Base-by-base conservation (phyloP, 2,329 filamentous ascomycete species). In the Fusarium sp. region DNA sequence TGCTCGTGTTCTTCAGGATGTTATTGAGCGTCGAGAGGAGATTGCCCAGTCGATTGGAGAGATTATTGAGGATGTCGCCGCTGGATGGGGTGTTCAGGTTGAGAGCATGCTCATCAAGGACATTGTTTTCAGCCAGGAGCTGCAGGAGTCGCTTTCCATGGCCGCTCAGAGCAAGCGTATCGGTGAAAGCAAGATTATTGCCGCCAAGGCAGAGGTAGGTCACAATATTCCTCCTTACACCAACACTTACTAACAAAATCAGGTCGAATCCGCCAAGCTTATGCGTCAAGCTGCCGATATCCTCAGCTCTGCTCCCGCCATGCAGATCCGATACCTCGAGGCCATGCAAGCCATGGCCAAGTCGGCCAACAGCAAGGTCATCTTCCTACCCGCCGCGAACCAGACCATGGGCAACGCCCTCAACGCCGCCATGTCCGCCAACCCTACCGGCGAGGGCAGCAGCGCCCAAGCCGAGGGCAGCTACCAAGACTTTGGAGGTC, bases 31-130 rank as follows among this genome's bases (percentile, higher is more conserved):
- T 68, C 95, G 97, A 68, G 97, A 99, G 86, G 97, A 99, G 85
- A 93, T 99, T 77, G 97, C 97, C 2, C 92, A 95, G 85, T 97
- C 93, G 67, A 98, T 98, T 72, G 92, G 95, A 72, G 96, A 98
- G 84, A 98, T 98, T 79, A 98, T 99, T 78, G 97, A 98, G 81
- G 95, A 98, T 77, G 97, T 98, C 1, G 96, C 97, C 7, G 87
- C 90, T 12, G 95, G 94, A 70, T 99, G 97, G 97, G 97, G 97
- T 85, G 96, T 98, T 9, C 91, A 94, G 81, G 97, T 98, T 68
- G 97, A 98, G 88, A 95, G 93, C 80, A 99, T 99, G 96, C 91
- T 99, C 77, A 96, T 99, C 90, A 98, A 99, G 87, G 97, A 99
- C 84, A 97, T 99, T 81, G 94, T 98, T 82, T 99, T 99, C 90